A percentile compares a stretch with the other conserved stretches of the same genome.
Evolutionary conservation across 371 early-diverging fungal species (phyloP).

Genomic region (Apophysomyces elegans): DNA sequence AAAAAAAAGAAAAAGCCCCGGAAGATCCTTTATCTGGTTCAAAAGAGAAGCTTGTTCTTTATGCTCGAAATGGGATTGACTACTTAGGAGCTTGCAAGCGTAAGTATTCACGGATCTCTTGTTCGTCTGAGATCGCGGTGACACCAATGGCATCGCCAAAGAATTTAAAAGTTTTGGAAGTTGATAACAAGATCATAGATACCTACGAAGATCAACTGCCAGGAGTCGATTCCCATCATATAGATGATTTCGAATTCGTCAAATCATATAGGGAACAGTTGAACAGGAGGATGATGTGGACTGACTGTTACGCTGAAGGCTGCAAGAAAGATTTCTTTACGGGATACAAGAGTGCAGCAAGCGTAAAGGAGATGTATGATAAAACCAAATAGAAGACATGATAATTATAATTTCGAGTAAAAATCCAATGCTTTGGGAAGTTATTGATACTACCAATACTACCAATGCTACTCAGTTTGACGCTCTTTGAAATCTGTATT

Average conservation of each 20-base stretch:
- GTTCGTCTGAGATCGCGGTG: neutral
- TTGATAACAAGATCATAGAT: neutral
- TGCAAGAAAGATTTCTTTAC: constrained; percentile 1
- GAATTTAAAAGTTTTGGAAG: neutral
- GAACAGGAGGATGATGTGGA: neutral
- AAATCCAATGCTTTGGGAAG: neutral
- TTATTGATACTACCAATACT: neutral
- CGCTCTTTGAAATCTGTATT: too few relatives aligned
- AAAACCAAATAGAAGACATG: neutral
- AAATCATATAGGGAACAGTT: neutral
- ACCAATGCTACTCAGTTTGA: too few relatives aligned
- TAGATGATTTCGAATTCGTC: neutral
- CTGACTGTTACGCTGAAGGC: neutral
- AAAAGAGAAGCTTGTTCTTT: constrained; percentile 5
- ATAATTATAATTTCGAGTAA: neutral
- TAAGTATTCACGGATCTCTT: neutral
- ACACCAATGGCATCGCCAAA: neutral
- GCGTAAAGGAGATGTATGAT: neutral
- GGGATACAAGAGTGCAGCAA: neutral
- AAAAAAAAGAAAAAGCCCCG: constrained; percentile 7
- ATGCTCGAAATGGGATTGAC: constrained; percentile 4
- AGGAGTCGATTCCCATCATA: neutral
- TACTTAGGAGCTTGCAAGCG: neutral
- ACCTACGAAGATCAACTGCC: neutral
- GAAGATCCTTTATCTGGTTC: constrained; percentile 10